Base-by-base conservation (phyloP, 371 early-diverging fungal species). In the Ordospora colligata region DNA sequence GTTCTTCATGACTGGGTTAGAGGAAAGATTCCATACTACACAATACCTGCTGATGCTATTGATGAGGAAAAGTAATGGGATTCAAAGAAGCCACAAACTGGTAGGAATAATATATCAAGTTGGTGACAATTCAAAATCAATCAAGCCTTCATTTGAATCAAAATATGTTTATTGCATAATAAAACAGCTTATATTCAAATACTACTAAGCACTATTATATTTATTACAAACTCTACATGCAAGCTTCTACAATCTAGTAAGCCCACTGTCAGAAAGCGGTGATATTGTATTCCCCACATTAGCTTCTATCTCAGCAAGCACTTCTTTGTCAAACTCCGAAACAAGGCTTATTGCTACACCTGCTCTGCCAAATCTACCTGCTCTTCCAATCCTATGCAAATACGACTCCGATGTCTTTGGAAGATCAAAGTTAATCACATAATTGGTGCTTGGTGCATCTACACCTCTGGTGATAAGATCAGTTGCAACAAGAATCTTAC, bases 341-440 rank as follows among this genome's bases (percentile, higher is more conserved):
- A 98, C 90, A 78, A 96, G 86, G 83, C 93, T 96, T 83, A 98
- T 92, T 12, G 95, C 96, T 19, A 95, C 83, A 69, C 97, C 97
- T 71, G 92, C 86, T 76, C 93, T 93, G 47, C 96, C 99, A 83
- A 94, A 97, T 73, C 99, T 89, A 7, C 97, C 99, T 63, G 96
- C 95, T 88, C 97, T 92, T 66, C 99, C 99, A 80, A 98, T 95
- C 78, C 99, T 91, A 87, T 98, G 97, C 44, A 98, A 87, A 82
- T 98, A 97, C 2, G 95, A 95, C 83, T 98, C 97, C 25, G 96
- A 91, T 73, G 92, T 93, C 84, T 92, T 91, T 69, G 97, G 97
- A 82, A 97, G 93, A 85, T 97, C 97, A 89, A 94, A 97, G 88
- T 98, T 97, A 87, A 98, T 96, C 53, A 98, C 97, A 10, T 96